Percentiles rank a stretch among this genome's conserved stretches.
These are phyloP conservation scores for Lanmaoa rubissima DNA, from an alignment of 768 basidiomycete species.

Conservation along the genomic window DNA sequence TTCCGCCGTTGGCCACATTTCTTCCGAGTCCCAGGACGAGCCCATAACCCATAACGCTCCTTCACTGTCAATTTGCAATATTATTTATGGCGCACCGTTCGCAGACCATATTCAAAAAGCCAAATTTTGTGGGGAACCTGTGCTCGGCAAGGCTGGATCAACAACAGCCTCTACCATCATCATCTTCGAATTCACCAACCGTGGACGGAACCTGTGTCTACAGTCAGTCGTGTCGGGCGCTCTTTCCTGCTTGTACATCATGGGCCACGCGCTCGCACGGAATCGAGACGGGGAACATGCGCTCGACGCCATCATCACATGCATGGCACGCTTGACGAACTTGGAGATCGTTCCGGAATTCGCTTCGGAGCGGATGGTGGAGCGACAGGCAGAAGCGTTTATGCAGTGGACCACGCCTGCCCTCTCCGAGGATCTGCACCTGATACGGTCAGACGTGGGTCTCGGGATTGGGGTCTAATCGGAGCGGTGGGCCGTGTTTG, in stretches of 20 bases:
- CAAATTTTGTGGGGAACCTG: not conserved
- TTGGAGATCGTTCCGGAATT: not conserved
- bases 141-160: not conserved
- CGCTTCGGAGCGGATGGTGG: slow-evolving; percentile 10
- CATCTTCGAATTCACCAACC: slow-evolving; percentile 10
- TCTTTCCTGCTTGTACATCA: not conserved
- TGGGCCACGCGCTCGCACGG: not conserved
- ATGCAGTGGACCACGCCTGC: not conserved
- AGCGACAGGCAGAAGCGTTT: slow-evolving; percentile 5
- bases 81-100: not conserved
- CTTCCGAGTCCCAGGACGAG: not conserved
- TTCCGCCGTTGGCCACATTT: not conserved
- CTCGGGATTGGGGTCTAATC: not conserved
- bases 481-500: not conserved
- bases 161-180: not conserved
- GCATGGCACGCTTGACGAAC: slow-evolving; percentile 3
- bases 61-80: slow-evolving; percentile 1
- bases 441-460: not conserved
- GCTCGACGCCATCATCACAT: slow-evolving; percentile 2
- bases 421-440: not conserved
- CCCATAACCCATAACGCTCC: not conserved
- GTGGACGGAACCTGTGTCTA: not conserved
- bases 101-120: not conserved
- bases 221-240: slow-evolving; percentile 5
- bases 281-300: slow-evolving; percentile 1